A percentile compares a stretch with the other conserved stretches of the same genome.
phyloP scores from a whole-genome alignment of 1,139 yeast species.

The Scheffersomyces titani region DNA sequence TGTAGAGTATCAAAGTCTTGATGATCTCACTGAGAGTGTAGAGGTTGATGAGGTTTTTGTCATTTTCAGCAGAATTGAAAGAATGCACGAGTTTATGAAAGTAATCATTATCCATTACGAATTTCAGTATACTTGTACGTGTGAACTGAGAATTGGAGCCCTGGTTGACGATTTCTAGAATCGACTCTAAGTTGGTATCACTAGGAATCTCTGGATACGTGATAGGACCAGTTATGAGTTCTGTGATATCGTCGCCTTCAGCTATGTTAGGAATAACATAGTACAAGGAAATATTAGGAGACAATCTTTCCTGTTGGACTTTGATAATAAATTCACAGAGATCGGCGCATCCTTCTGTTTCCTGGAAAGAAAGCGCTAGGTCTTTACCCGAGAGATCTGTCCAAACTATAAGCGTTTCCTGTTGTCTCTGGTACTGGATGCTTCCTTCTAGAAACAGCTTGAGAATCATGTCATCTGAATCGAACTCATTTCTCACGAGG shows the following conservation, averaged over 20 bases:
- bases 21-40: slow-evolving; percentile 71
- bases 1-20: slow-evolving; percentile 68
- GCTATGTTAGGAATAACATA: slow-evolving; percentile 60
- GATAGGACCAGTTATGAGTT: slow-evolving; percentile 79
- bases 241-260: slow-evolving; percentile 57
- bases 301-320: slow-evolving; percentile 59
- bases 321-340: slow-evolving; percentile 77
- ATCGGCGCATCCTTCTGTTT: slow-evolving; percentile 83
- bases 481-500: slow-evolving; percentile 71
- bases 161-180: slow-evolving; percentile 55
- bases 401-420: slow-evolving; percentile 94
- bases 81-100: slow-evolving; percentile 50
- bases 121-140: slow-evolving; percentile 53
- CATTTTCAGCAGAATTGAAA: slow-evolving; percentile 57
- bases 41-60: slow-evolving; percentile 50
- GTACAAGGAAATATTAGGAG: slow-evolving; percentile 71
- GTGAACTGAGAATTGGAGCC: slow-evolving; percentile 60
- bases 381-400: slow-evolving; percentile 78
- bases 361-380: slow-evolving; percentile 90
- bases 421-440: slow-evolving; percentile 89
- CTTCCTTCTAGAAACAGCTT: slow-evolving; percentile 69
- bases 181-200: slow-evolving; percentile 45
- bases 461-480: slow-evolving; percentile 59
- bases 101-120: slow-evolving; percentile 53
- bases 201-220: slow-evolving; percentile 64